These are phyloP conservation scores for Podospora conica DNA, from an alignment of 495 filamentous ascomycete species.

Conservation along the genomic window DNA sequence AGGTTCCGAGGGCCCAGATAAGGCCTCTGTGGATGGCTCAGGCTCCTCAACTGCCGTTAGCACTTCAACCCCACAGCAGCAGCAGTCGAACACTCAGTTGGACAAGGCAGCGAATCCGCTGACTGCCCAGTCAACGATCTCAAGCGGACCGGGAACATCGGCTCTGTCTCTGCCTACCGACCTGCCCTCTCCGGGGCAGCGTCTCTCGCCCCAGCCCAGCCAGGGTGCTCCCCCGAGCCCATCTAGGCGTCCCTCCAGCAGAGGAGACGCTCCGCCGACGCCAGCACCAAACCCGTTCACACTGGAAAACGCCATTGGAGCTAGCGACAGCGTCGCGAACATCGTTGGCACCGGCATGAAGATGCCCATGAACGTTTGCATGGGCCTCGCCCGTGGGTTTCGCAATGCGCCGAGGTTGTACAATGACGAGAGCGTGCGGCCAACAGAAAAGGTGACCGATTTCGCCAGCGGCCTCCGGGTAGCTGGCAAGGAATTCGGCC, in stretches of 20 bases:
- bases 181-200: neutral
- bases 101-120: neutral
- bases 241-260: neutral
- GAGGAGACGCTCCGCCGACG: neutral
- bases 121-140: neutral
- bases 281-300: slow-evolving; percentile 20
- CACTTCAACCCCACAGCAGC: neutral
- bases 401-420: slow-evolving; percentile 79
- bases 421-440: slow-evolving; percentile 65
- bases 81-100: neutral
- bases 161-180: neutral
- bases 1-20: neutral
- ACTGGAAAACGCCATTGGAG: slow-evolving; percentile 52
- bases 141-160: neutral
- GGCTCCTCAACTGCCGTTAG: neutral
- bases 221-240: neutral
- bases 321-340: slow-evolving; percentile 57
- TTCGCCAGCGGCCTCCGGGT: slow-evolving; percentile 60
- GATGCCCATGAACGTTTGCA: slow-evolving; percentile 73
- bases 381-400: slow-evolving; percentile 75
- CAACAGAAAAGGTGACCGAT: slow-evolving; percentile 62
- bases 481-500: slow-evolving; percentile 61
- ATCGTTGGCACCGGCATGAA: slow-evolving; percentile 66
- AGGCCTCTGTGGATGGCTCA: neutral
- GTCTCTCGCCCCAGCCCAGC: neutral